Evolutionary conservation across 139 green algal genomes (phyloP), one percentile per base, ranked within the genome.

Genomic region (Mychonastes homosphaera): DNA sequence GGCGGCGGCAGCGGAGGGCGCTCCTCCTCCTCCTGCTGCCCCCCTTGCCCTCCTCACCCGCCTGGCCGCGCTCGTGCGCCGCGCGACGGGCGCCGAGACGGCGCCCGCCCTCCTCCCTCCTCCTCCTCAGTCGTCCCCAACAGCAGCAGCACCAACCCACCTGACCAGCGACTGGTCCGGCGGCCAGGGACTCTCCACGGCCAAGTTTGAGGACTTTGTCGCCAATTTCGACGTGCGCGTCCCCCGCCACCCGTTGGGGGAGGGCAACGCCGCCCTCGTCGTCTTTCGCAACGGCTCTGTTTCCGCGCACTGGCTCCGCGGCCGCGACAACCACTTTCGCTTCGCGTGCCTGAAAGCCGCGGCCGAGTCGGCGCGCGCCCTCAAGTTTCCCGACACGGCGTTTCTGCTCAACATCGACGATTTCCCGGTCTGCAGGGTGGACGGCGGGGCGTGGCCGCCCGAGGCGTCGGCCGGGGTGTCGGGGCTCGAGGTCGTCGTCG

Each of bases 351-450:
- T 67, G 6, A 54, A 67, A 32, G 50, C 61, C 0, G 61, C 61
- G 5, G 40, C 61, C 2, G 50, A 67, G 28, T 53, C 36, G 13
- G 61, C 61, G 19, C 46, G 43, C 34, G 46, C 38, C 8, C 41
- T 67, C 12, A 32, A 32, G 0, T 67, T 67, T 51, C 61, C 61
- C 4, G 32, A 67, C 40, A 56, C 50, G 0, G 61, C 61, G 7
- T 67, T 67, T 41, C 60, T 67, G 5, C 40, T 67, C 15, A 67
- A 67, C 51, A 67, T 62, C n/a, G 61, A 67, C 32, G 61, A 67
- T 32, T 67, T 67, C 24, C 61, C 61, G 0, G 36, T 67, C 30
- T 67, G 61, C 53, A 53, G 36, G 36, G n/a, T n/a, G n/a, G n/a
- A n/a, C n/a, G n/a, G n/a, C n/a, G n/a, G n/a, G n/a, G n/a, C n/a